Evolutionary conservation across 441 rosid species (phyloP), one percentile per base, ranked within the genome.

Genomic region (Bocquillonia castaneifolia): DNA sequence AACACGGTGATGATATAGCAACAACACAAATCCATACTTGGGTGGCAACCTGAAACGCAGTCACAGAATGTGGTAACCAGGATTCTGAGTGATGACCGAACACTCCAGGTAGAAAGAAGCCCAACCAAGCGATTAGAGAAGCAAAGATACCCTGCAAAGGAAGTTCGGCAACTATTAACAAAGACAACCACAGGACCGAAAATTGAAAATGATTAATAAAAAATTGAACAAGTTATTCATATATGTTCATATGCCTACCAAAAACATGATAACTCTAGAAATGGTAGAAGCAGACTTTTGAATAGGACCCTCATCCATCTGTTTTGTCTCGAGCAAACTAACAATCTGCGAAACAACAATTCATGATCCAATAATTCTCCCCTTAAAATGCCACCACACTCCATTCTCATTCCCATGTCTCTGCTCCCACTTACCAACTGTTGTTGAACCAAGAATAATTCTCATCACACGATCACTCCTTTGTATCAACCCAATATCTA

Each of bases 1-100:
- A 96, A 82, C 98, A 93, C 1, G 97, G 98, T 55, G 97, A 93
- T 29, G 98, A 94, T 73, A 93, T 91, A 64, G 88, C 96, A 92
- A 89, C 86, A 40, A 93, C 98, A 5, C 96, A 86, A 71, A 93
- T 93, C 32, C 96, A 94, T 3, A 93, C 88, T 79, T 93, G 96
- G 44, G 89, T 88, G 28, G 97, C 94, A 29, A 93, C 89, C 77
- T 93, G 85, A 22, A 89, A 88, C 70, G 91, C 83, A 73, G 84
- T 96, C 94, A 88, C 86, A 23, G 94, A 86, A 72, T 86, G 72
- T 40, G 98, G 94, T 50, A 93, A 84, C 97, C 96, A 89, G 20
- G 91, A 83, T 72, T 78, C 76, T 5, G 94, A 94, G 79, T 93
- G 88, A 56, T 83, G 80, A 52, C 86, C 85, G 29, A 84, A 77